Evolutionary conservation across 1,284 basidiomycete genomes (phyloP), one percentile per base, ranked within the genome.

Genomic region (Leccinum fallax): DNA sequence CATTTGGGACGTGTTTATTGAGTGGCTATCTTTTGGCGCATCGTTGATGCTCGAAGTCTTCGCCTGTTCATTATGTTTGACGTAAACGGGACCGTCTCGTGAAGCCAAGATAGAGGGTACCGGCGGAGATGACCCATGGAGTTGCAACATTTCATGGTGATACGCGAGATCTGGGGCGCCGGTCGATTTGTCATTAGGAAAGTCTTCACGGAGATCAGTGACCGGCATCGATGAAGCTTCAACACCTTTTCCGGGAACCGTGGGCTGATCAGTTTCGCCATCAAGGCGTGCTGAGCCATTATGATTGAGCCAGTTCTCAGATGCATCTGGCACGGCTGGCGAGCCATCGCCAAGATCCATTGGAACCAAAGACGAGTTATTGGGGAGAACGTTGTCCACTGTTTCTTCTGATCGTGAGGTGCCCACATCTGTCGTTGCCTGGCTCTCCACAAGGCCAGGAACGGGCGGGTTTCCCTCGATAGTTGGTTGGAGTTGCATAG

Each of bases 321-420:
- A 46, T 5, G 32, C 11, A 55, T 66, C 53, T 34, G 16, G 26
- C 30, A 26, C 54, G 11, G 32, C 9, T 28, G 38, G 49, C 21
- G 49, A 43, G 19, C 46, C 46, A 54, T 63, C 53, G 49, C 54
- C 59, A 5, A 46, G 26, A 55, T 32, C 54, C 32, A 26, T 36
- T 8, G 9, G 55, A 49, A 15, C 40, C 8, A 49, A 36, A 53
- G 52, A 38, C 32, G 51, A 49, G 32, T 8, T 19, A 11, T 2
- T 19, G 13, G 19, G n/a, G 7, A 59, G 53, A 62, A 58, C 34
- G 21, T 59, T 34, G 10, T 24, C 28, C 4, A 34, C 32, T 2
- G 53, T 60, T 57, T 61, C 53, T 52, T 54, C 54, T n/a, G 62
- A 57, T 28, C 53, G 60, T 26, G 63, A 28, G 54, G 54, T n/a